Evolutionary conservation across 2,329 filamentous ascomycete genomes (phyloP).

Genomic region (Talaromyces sp.): DNA sequence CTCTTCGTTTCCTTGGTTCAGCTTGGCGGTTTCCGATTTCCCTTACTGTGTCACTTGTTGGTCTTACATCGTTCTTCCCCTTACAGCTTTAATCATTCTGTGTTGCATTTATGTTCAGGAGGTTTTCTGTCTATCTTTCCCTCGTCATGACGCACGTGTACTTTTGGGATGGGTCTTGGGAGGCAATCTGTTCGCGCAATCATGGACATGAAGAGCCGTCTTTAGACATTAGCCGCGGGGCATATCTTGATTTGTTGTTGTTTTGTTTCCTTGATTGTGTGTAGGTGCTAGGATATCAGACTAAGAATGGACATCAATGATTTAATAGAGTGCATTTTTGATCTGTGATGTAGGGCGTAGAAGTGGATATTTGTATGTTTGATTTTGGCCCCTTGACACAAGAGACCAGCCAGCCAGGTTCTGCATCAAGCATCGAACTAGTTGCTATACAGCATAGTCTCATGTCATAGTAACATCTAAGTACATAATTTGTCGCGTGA

Average conservation of each 20-base stretch:
- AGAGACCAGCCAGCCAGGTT: background rate
- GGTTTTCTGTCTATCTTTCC: conserved; percentile 7
- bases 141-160: background rate
- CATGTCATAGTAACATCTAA: too few relatives aligned
- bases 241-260: background rate
- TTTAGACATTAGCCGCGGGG: conserved; percentile 3
- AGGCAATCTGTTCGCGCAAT: conserved; percentile 7
- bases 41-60: background rate
- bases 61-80: background rate
- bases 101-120: conserved; percentile 4
- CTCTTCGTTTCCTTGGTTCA: background rate
- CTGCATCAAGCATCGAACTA: background rate
- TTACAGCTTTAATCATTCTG: background rate
- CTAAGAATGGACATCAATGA: conserved; percentile 1
- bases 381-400: background rate
- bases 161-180: background rate
- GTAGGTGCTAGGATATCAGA: conserved; percentile 4
- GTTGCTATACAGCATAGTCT: conserved; percentile 1
- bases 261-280: background rate
- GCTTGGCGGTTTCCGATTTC: background rate
- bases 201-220: background rate
- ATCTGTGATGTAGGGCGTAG: background rate
- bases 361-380: background rate
- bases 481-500: background rate
- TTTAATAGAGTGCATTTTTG: background rate